A percentile compares a stretch with the other conserved stretches of the same genome.
Evolutionary conservation across 2,329 filamentous ascomycete species (phyloP).

Genomic region (Colletotrichum abscissum): DNA sequence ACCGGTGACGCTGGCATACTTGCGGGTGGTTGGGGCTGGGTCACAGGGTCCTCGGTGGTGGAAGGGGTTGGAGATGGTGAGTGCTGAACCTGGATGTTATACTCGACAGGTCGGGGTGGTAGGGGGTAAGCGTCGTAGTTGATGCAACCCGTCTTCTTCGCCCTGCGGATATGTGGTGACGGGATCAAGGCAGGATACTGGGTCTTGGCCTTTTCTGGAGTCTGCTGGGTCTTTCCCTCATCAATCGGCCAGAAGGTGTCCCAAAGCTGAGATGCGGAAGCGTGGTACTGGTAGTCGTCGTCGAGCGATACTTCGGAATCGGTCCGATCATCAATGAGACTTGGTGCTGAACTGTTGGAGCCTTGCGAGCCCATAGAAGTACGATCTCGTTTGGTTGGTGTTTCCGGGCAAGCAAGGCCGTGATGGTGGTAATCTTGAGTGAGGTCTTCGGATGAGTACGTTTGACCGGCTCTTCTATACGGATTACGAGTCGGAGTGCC

Average conservation of each 20-base stretch:
- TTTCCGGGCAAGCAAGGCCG: conserved; percentile 15
- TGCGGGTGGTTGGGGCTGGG: conserved; percentile 33
- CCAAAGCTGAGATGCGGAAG: conserved; percentile 59
- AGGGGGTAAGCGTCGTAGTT: conserved; percentile 39
- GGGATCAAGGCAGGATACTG: conserved; percentile 36
- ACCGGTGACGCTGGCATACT: background rate
- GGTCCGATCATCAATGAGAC: conserved; percentile 61
- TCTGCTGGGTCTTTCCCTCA: conserved; percentile 18
- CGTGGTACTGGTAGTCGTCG: conserved; percentile 61
- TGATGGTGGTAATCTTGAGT: conserved; percentile 9
- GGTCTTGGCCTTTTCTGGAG: conserved; percentile 28
- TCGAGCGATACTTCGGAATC: conserved; percentile 64
- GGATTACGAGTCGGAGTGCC: conserved; percentile 33
- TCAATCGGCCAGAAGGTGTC: conserved; percentile 59
- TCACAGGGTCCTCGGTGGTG: conserved; percentile 1
- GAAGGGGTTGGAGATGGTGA: conserved; percentile 6
- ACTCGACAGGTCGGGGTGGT: conserved; percentile 38
- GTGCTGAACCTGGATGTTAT: conserved; percentile 31
- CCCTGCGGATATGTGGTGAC: conserved; percentile 35
- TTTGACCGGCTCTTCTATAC: conserved; percentile 34
- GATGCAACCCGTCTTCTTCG: conserved; percentile 35
- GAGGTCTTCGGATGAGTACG: conserved; percentile 31
- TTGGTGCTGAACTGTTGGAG: conserved; percentile 59
- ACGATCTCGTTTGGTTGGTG: conserved; percentile 43
- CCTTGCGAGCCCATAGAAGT: conserved; percentile 51